phyloP scores from a whole-genome alignment of 345 rosid species.

The Salix exigua region DNA sequence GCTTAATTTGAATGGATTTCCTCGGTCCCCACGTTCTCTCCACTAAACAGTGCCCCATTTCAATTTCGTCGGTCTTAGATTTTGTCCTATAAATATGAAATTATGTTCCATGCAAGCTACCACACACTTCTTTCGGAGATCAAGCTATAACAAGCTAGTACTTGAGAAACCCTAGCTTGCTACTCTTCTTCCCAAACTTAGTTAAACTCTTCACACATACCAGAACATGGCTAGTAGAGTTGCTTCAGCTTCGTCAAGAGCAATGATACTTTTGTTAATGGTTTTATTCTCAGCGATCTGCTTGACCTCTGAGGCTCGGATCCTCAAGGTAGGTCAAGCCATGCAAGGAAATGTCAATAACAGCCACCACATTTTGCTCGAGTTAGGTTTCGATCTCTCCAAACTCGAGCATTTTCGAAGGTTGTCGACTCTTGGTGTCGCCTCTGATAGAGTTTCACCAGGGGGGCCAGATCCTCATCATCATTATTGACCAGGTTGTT shows the following conservation, averaged over 20 bases:
- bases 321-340: conserved; percentile 2
- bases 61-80: background rate
- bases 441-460: conserved; percentile 13
- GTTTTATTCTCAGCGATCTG: background rate
- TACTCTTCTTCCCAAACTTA: background rate
- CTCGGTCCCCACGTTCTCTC: background rate
- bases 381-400: conserved; percentile 19
- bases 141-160: background rate
- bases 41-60: background rate
- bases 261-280: conserved; percentile 7
- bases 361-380: conserved; percentile 1
- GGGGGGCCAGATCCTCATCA: conserved; percentile 37
- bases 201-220: background rate
- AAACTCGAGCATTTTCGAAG: conserved; percentile 3
- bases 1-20: too few species aligned
- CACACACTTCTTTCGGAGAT: background rate
- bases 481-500: background rate
- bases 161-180: too few species aligned
- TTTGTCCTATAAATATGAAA: background rate
- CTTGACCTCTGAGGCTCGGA: conserved; percentile 8
- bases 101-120: background rate
- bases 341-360: background rate
- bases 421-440: background rate
- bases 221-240: background rate
- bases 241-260: background rate